Evolutionary conservation across 2,329 filamentous ascomycete species (phyloP), one percentile per base, ranked within the genome.

Genomic region (Thelonectria olida): DNA sequence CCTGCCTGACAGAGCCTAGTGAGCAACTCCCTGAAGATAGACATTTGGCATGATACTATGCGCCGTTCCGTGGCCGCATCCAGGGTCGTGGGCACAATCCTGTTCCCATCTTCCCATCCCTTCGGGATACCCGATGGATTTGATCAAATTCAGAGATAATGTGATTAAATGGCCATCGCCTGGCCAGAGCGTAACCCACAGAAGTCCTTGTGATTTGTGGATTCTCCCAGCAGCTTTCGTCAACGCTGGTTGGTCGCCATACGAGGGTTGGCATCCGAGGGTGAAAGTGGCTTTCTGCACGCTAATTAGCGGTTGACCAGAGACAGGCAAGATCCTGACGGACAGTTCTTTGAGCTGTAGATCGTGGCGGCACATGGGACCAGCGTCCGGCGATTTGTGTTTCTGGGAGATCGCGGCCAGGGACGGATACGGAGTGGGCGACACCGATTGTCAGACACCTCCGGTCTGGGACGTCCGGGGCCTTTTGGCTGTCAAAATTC

Each of bases 1-100:
- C 58, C 52, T 61, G 58, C 58, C 58, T 41, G 49, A 55, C 58
- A 27, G 17, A 55, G 58, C 23, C 36, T 61, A 61, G 58, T 34
- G 34, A 17, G 22, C 28, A 44, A 27, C 20, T 34, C 10, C n/a
- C 42, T 23, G 39, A 9, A 22, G 39, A 44, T 54, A n/a, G 38
- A 36, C 36, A 19, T 49, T 28, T n/a, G 42, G 23, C 15, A 25
- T 28, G 41, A 36, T 31, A 36, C 22, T 22, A 45, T 25, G 34
- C 31, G 23, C 38, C 41, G 15, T 54, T 19, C 34, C 17, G 47
- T 34, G 17, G n/a, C 25, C 17, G 13, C 27, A 39, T 25, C 15
- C n/a, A 17, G 28, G 58, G 27, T 19, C 31, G 7, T 31, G 19
- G 19, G n/a, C 6, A 28, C 23, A 9, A 45, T 19, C 19, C 34